Base-by-base conservation (phyloP, 2,329 filamentous ascomycete species). In the Trichoderma sp. region DNA sequence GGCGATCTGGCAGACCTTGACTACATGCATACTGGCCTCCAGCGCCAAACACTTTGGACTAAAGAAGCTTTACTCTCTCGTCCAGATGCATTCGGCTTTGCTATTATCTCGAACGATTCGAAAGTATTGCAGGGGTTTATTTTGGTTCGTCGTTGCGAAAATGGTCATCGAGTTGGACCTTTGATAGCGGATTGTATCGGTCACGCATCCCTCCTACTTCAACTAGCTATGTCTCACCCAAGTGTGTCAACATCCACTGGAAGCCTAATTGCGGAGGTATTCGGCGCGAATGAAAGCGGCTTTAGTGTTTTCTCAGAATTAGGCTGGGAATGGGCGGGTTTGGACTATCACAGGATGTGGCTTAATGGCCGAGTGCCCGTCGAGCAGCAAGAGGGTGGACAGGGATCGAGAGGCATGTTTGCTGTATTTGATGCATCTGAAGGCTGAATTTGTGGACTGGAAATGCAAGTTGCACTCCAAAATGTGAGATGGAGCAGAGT, bases 341-440 rank as follows among this genome's bases (percentile, higher is more conserved):
- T 63, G 9, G 59, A 63, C 5, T 63, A 63, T 25, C 59, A 63
- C 10, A 53, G 59, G 37, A 63, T 63, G 59, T 63, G 59, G 59
- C 45, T 63, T n/a, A 2, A 63, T 19, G 59, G 59, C n/a, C 45
- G 10, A 53, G 59, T 53, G 48, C 59, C 59, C 8, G 15, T 8
- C 10, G 59, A 53, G 17, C 59, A 63, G 13, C 48, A 39, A 15
- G 32, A 63, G 8, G 48, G 48, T 19, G 59, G 45, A 29, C 45
- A 37, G 3, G 45, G 59, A 0, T 17, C 22, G n/a, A 53, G n/a
- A 7, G 59, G 45, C 7, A 63, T 63, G 59, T 63, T 63, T 29
- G 45, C 59, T 8, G 34, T 63, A 7, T 53, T 63, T 29, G 59
- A 63, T 53, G 59, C 59, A 10, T 52, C 45, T 15, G 32, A 63